These are phyloP conservation scores for Coemansia sp. DNA, from an alignment of 192 early-diverging fungal species.

Conservation along the genomic window DNA sequence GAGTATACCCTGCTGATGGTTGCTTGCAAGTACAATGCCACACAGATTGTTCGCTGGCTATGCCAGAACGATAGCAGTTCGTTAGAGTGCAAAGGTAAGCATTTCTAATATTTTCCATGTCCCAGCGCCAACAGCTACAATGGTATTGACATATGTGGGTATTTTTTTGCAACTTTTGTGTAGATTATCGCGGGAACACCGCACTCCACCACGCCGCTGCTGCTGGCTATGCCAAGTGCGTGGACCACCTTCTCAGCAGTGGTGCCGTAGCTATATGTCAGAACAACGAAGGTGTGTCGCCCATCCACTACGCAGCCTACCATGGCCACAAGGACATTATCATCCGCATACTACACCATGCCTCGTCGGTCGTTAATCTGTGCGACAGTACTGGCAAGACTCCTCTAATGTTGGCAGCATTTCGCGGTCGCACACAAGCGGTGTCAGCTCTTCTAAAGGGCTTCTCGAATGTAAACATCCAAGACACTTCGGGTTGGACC, in stretches of 20 bases:
- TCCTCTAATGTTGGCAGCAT: constrained; percentile 49
- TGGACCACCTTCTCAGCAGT: constrained; percentile 12
- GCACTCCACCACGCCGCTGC: constrained; percentile 42
- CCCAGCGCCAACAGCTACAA: not conserved
- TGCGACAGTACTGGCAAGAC: constrained; percentile 42
- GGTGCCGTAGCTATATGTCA: constrained; percentile 1
- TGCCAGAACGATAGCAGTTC: constrained; percentile 21
- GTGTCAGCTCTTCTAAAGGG: constrained; percentile 19
- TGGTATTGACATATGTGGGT: not conserved
- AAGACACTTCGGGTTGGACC: constrained; percentile 46
- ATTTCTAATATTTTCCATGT: not conserved
- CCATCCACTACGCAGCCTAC: constrained; percentile 46
- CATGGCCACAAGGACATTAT: constrained; percentile 28
- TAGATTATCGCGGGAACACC: constrained; percentile 44
- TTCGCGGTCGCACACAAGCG: constrained; percentile 40
- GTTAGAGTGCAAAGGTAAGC: constrained; percentile 35
- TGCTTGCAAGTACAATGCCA: constrained; percentile 37
- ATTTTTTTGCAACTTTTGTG: not conserved
- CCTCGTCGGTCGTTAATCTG: not conserved
- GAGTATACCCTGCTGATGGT: constrained; percentile 35
- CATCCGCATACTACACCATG: constrained; percentile 1
- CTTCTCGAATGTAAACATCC: constrained; percentile 23
- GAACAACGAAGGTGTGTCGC: constrained; percentile 39
- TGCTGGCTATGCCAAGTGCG: constrained; percentile 17
- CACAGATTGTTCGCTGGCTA: constrained; percentile 32